phyloP scores from a whole-genome alignment of 129 eudicot genomes.

The Artemisia argyi region DNA sequence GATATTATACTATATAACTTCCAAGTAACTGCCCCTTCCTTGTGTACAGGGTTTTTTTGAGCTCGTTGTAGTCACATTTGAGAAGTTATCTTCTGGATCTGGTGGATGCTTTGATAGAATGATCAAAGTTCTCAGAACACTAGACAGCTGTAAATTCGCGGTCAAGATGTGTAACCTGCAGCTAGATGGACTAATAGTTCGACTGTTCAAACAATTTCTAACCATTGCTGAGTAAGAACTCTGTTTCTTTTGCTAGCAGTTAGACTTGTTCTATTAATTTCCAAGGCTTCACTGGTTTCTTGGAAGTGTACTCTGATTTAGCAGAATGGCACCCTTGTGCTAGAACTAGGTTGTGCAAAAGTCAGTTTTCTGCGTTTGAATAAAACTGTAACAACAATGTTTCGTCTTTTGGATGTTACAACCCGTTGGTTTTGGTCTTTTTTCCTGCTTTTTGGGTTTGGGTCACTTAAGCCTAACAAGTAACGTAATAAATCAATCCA shows the following conservation, averaged over 20 bases:
- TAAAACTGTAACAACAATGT: no score
- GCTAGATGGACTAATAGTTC: neutral
- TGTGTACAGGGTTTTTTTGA: neutral
- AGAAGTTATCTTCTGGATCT: neutral
- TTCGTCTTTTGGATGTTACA: no score
- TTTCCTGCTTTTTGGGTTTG: no score
- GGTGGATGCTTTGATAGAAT: conserved; percentile 1
- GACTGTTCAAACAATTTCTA: neutral
- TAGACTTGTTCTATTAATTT: neutral
- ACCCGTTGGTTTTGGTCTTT: no score
- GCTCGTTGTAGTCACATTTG: neutral
- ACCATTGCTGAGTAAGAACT: conserved; percentile 3
- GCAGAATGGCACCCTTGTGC: neutral
- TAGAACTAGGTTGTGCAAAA: neutral
- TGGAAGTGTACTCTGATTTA: neutral
- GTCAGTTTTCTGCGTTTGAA: neutral
- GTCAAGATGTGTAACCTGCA: neutral
- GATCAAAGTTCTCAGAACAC: neutral
- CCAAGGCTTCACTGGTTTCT: no score
- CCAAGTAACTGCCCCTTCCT: neutral
- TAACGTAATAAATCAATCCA: no score
- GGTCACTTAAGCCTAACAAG: no score
- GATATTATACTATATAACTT: neutral
- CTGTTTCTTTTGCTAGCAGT: neutral
- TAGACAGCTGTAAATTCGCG: neutral